These are phyloP conservation scores for Daldinia bambusicola DNA, from an alignment of 495 filamentous ascomycete genomes.

Conservation along the genomic window DNA sequence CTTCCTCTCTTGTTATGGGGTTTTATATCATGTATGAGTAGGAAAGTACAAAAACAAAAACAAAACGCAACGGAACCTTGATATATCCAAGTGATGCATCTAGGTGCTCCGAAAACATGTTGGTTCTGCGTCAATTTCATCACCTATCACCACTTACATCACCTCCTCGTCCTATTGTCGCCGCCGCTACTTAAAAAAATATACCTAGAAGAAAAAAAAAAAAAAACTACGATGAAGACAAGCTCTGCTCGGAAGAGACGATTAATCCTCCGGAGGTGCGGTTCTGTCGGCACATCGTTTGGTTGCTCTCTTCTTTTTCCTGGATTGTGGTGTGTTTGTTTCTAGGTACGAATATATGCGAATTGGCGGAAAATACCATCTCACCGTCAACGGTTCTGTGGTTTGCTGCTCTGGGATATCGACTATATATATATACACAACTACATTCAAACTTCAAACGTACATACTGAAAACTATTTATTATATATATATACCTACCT, in stretches of 20 bases:
- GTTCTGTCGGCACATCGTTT: neutral
- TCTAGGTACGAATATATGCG: neutral
- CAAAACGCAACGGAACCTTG: slow-evolving; percentile 25
- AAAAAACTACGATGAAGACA: neutral
- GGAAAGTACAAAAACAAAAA: slow-evolving; percentile 27
- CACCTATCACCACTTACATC: neutral
- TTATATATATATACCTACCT: neutral
- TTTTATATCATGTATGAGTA: slow-evolving; percentile 45
- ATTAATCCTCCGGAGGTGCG: neutral
- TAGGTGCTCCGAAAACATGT: neutral
- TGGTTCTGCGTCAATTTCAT: neutral
- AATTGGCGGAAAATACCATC: neutral
- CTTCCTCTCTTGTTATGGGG: slow-evolving; percentile 9
- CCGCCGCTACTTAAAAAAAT: neutral
- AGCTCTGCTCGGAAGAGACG: neutral
- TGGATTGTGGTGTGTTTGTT: neutral
- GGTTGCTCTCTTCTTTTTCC: neutral
- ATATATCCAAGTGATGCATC: slow-evolving; percentile 11
- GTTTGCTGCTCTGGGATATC: neutral
- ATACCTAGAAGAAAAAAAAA: too few relatives aligned
- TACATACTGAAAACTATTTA: neutral
- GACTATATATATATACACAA: neutral
- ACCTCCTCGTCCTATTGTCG: neutral
- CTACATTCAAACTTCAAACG: neutral
- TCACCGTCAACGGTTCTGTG: neutral